phyloP scores from a whole-genome alignment of 2,329 filamentous ascomycete species.

The Orbilia quercus region DNA sequence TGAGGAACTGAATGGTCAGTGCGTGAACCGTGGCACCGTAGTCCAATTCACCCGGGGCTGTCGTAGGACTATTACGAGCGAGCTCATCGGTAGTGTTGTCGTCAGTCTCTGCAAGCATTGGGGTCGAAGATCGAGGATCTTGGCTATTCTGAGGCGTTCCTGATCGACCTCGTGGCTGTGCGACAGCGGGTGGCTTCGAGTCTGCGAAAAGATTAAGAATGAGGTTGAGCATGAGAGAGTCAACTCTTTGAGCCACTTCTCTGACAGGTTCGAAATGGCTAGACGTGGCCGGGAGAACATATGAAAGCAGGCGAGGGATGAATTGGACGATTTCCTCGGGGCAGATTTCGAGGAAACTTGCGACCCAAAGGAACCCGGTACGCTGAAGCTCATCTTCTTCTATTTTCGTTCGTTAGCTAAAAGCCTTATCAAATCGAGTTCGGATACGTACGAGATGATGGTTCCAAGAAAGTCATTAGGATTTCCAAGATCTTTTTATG shows the following conservation, averaged over 20 bases:
- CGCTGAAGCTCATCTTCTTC: slow-evolving; percentile 89
- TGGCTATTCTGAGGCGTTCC: slow-evolving; percentile 30
- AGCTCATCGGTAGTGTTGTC: slow-evolving; percentile 36
- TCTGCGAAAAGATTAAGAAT: slow-evolving; percentile 70
- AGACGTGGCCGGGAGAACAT: slow-evolving; percentile 92
- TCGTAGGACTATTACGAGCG: slow-evolving; percentile 61
- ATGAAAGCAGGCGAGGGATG: slow-evolving; percentile 88
- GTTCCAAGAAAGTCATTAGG: slow-evolving; percentile 84
- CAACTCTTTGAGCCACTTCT: slow-evolving; percentile 87
- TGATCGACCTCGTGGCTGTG: slow-evolving; percentile 21
- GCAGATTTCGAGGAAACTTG: slow-evolving; percentile 95
- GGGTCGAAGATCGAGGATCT: slow-evolving; percentile 52
- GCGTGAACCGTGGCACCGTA: slow-evolving; percentile 95
- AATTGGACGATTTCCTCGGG: slow-evolving; percentile 96
- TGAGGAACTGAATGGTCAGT: slow-evolving; percentile 90
- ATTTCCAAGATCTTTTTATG: slow-evolving; percentile 92
- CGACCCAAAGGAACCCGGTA: slow-evolving; percentile 92
- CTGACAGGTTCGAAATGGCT: slow-evolving; percentile 90
- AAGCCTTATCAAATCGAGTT: slow-evolving; percentile 42
- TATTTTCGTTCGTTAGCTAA: slow-evolving; percentile 48
- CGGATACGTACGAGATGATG: slow-evolving; percentile 73
- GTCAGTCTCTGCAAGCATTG: slow-evolving; percentile 44
- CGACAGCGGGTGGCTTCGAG: slow-evolving; percentile 17
- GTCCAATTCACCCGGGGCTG: slow-evolving; percentile 75
- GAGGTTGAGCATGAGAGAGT: slow-evolving; percentile 90